Evolutionary conservation across 2,329 filamentous ascomycete species (phyloP), one percentile per base, ranked within the genome.

Genomic region (Neodidymelliopsis sp.): DNA sequence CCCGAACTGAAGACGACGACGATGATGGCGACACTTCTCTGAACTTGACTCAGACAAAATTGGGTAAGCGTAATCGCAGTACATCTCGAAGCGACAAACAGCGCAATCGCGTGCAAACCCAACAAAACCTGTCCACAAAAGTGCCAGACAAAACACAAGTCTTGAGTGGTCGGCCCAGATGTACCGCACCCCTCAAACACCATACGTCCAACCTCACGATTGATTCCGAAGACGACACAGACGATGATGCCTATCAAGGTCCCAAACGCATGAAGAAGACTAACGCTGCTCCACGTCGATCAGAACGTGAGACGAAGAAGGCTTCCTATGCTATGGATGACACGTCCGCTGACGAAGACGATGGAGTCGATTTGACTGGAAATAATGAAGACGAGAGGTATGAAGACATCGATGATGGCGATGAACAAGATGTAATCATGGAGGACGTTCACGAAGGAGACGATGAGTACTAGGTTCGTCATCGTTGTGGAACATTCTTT

Each of bases 201-300:
- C n/a, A n/a, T n/a, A n/a, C n/a, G n/a, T n/a, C n/a, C n/a, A n/a
- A n/a, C n/a, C n/a, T n/a, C n/a, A n/a, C n/a, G 2, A 6, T 22
- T 2, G 20, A 29, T 10, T 38, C 34, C 11, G 27, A 37, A 1
- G 25, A 28, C 6, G 44, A 45, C 6, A 30, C 34, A 5, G 33
- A 49, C 31, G 23, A 38, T 6, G 42, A 43, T 4, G 16, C 19
- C 1, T 54, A 37, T 6, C 41, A 28, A 25, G 43, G 34, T 3
- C 47, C 38, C 1, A 50, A 40, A 12, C 24, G 38, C 10, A 8
- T n/a, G 6, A 42, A 36, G 15, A 43, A 43, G 29, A 29, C 19
- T 10, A 44, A 27, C 12, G 29, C 16, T 23, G 37, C 10, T 10
- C 37, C 29, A 18, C 47, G 39, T n/a, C 27, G 35, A 8, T 54